Evolutionary conservation across 2,329 filamentous ascomycete species (phyloP).

Genomic region (Trichoderma sp.): DNA sequence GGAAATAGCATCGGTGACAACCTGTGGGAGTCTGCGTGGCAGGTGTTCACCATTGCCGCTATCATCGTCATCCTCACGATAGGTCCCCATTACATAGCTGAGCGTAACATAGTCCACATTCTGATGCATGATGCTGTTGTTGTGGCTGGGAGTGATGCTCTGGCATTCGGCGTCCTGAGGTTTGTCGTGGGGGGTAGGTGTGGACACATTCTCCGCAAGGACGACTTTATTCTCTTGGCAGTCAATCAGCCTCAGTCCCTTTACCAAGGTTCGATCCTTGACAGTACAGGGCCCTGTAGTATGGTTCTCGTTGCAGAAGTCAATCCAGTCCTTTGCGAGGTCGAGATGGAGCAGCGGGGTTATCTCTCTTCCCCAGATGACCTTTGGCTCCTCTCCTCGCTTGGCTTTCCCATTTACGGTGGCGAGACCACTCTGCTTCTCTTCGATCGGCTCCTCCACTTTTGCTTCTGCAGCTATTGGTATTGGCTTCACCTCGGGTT

Average conservation of each 20-base stretch:
- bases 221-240: slow-evolving; percentile 39
- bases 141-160: slow-evolving; percentile 1
- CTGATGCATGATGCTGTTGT: slow-evolving; percentile 29
- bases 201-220: slow-evolving; percentile 36
- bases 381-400: not conserved
- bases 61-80: slow-evolving; percentile 15
- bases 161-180: not conserved
- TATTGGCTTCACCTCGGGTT: not conserved
- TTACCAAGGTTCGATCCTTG: slow-evolving; percentile 30
- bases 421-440: not conserved
- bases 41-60: slow-evolving; percentile 23
- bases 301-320: slow-evolving; percentile 42
- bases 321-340: slow-evolving; percentile 42
- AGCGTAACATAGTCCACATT: slow-evolving; percentile 42
- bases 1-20: slow-evolving; percentile 43
- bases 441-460: not conserved
- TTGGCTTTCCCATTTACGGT: slow-evolving; percentile 5
- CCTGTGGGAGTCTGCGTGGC: slow-evolving; percentile 37
- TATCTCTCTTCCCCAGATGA: slow-evolving; percentile 42
- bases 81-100: slow-evolving; percentile 42
- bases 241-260: slow-evolving; percentile 43
- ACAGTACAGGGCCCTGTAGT: slow-evolving; percentile 33
- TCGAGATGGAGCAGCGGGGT: slow-evolving; percentile 38
- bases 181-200: not conserved
- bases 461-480: not conserved